These are phyloP conservation scores for Termitomyces sp. DNA, from an alignment of 768 basidiomycete species.

Conservation along the genomic window DNA sequence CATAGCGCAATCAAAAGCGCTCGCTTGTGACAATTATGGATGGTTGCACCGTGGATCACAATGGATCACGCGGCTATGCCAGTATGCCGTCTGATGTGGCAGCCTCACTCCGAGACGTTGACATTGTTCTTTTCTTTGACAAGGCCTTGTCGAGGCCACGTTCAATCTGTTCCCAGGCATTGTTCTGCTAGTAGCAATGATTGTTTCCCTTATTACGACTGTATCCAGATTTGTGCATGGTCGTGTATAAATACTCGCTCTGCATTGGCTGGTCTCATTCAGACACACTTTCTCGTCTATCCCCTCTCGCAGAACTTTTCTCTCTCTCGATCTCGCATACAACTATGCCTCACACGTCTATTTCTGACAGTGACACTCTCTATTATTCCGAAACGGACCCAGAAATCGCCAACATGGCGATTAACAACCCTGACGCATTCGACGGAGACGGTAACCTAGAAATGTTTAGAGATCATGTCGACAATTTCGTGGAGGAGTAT, in stretches of 20 bases:
- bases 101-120: neutral
- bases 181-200: neutral
- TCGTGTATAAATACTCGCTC: neutral
- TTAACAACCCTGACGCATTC: no score
- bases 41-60: neutral
- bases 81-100: neutral
- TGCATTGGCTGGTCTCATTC: neutral
- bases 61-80: neutral
- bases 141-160: neutral
- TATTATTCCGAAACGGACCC: neutral
- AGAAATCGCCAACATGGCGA: neutral
- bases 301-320: neutral
- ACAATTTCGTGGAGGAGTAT: neutral
- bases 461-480: neutral
- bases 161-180: neutral
- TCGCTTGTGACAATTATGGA: no score
- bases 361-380: neutral
- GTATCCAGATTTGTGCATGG: no score
- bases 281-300: neutral
- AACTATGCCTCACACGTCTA: neutral
- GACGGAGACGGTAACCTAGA: neutral
- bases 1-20: neutral
- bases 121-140: neutral
- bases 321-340: neutral
- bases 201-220: neutral